Base-by-base conservation (phyloP, 1,284 basidiomycete genomes). In the Tranzscheliella williamsii region DNA sequence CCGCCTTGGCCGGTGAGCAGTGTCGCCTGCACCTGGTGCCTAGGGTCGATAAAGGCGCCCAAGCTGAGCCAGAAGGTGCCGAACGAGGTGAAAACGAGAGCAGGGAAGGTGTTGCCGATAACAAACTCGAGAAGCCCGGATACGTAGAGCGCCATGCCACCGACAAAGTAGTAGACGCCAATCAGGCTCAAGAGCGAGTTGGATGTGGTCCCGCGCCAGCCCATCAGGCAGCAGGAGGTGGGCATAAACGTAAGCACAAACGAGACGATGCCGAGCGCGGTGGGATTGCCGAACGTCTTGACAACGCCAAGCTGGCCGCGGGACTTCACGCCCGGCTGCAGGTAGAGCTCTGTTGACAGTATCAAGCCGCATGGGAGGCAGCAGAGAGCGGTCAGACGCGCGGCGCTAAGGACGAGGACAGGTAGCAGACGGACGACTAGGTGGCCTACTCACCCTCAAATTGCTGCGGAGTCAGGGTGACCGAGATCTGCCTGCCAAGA, bases 261-360 rank as follows among this genome's bases (percentile, higher is more conserved):
- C 5, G 58, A 70, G 8, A 70, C 56, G 35, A 70, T 67, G 18
- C 67, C 67, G 4, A 70, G 35, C 1, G 54, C 38, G 1, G 67
- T 70, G 0, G 67, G 67, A 27, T 70, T 70, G 20, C 64, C 67
- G 11, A 67, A 43, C 0, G 67, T 55, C 45, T 70, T 70, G 54
- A 70, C 51, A 5, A 60, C 35, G n/a, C 48, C 38, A 17, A 42
- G 17, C 16, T 65, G 61, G 17, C 34, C 33, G 0, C 51, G 31
- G 0, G 52, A 56, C 39, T 58, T 61, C 43, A 56, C 32, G 21
- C 38, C 33, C 4, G 67, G 67, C 31, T 70, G 67, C 4, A 70
- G 36, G 49, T 70, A 70, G 7, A 70, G 42, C 31, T 56, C 50
- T 42, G 38, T 16, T 9, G 16, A n/a, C n/a, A n/a, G n/a, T n/a